Evolutionary conservation across 148 eudicot species (phyloP).

Genomic region (Vaccinium myrtillus): DNA sequence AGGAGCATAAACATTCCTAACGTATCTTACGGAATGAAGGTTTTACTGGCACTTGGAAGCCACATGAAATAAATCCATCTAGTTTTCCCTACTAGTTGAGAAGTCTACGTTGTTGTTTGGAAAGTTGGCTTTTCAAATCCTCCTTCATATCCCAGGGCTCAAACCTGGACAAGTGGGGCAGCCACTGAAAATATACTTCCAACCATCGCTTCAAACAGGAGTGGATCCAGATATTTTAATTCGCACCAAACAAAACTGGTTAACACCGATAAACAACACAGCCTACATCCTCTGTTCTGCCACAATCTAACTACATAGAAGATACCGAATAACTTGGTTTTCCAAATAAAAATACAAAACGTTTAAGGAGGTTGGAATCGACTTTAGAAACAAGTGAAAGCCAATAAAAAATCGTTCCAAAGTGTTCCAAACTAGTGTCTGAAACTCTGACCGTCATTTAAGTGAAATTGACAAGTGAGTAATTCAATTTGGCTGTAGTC

Average conservation of each 20-base stretch:
- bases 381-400: neutral
- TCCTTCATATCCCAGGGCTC: neutral
- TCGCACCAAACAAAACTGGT: neutral
- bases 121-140: neutral
- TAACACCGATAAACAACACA: neutral
- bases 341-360: neutral
- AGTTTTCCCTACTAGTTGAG: neutral
- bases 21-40: neutral
- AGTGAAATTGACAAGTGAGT: neutral
- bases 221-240: neutral
- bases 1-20: neutral
- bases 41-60: neutral
- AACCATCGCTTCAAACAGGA: neutral
- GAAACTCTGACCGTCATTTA: constrained; percentile 5
- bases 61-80: neutral
- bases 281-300: neutral
- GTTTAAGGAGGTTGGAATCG: neutral
- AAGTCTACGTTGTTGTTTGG: neutral
- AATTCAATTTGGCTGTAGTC: neutral
- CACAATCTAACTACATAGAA: neutral
- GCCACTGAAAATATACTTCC: neutral
- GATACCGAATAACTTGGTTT: neutral
- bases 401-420: neutral
- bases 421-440: neutral
- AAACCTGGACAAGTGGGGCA: neutral